phyloP scores from a whole-genome alignment of 306 rosid species.

The Rosa persica region DNA sequence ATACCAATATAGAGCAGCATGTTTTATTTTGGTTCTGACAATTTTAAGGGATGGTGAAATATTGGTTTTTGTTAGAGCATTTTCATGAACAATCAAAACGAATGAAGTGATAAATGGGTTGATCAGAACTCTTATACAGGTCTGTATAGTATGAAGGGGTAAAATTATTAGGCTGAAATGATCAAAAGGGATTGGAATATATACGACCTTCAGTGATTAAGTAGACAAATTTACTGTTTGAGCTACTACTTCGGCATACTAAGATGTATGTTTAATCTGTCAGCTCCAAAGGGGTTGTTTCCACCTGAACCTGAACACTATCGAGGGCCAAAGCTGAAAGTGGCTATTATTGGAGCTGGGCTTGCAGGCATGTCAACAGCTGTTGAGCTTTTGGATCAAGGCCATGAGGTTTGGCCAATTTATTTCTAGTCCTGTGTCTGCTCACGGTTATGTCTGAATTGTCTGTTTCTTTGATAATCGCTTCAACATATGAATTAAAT shows the following conservation, averaged over 20 bases:
- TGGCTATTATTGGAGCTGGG: constrained; percentile 98
- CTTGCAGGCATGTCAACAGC: constrained; percentile 99
- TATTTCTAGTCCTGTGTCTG: background rate
- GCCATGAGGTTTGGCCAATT: constrained; percentile 75
- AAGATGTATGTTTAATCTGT: constrained; percentile 25
- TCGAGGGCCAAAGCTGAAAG: constrained; percentile 91
- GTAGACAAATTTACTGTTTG: background rate
- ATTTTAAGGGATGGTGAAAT: background rate
- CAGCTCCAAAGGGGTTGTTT: constrained; percentile 96
- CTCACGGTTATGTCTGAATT: background rate
- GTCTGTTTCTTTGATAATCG: background rate
- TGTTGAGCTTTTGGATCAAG: constrained; percentile 96
- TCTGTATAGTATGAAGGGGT: background rate
- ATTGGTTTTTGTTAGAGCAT: background rate
- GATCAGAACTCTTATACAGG: background rate
- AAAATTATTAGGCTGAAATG: background rate
- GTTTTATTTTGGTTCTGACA: background rate
- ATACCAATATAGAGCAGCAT: background rate
- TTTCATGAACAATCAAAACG: background rate
- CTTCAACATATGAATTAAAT: background rate
- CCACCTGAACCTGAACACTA: constrained; percentile 94
- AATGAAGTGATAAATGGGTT: background rate
- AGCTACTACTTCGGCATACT: constrained; percentile 22
- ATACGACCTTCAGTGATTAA: background rate
- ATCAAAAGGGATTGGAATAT: background rate